Evolutionary conservation across 805 yeast genomes (phyloP), one percentile per base, ranked within the genome.

Genomic region (Saccharomycopsis malanga): DNA sequence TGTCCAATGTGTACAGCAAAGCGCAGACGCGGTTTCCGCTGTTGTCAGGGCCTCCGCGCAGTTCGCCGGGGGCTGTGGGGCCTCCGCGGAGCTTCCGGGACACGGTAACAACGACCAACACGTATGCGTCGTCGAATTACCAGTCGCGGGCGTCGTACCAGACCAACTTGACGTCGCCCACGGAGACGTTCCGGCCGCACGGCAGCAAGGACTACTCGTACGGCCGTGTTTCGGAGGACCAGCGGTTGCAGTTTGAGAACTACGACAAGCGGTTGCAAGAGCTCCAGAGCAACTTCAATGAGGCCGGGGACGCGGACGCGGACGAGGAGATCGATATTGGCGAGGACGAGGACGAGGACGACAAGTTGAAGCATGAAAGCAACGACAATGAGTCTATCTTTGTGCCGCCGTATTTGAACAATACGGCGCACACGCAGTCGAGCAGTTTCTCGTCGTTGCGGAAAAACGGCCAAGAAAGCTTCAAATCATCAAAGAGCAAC

Each of bases 371-470:
- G n/a, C 24, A 27, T 21, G 15, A 36, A 20, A 36, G 29, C 17
- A 34, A 34, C 17, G 41, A 45, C 41, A 34, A 39, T 14, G 29
- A 37, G 4, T 42, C 47, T 20, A 44, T 52, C 21, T 46, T 46
- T 32, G 50, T 52, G 23, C 55, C 55, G 14, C 53, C 55, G 29
- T 52, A 52, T 27, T 39, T 52, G 37, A 52, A 52, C 40, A 52
- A 52, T 34, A 46, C 51, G n/a, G 50, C 49, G 6, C 54, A 50
- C 24, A 49, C 48, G 10, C 52, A 43, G 42, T 22, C 42, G 5
- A 37, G 41, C 10, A 50, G 52, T 25, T 46, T 49, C 35, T 46
- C 50, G n/a, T 40, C 44, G 14, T 27, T 41, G 4, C 23, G 37
- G 20, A 39, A 35, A 27, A 46, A 42, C 18, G 50, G 53, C 21